phyloP scores from a whole-genome alignment of 768 basidiomycete genomes.

The Saitozyma sp. region DNA sequence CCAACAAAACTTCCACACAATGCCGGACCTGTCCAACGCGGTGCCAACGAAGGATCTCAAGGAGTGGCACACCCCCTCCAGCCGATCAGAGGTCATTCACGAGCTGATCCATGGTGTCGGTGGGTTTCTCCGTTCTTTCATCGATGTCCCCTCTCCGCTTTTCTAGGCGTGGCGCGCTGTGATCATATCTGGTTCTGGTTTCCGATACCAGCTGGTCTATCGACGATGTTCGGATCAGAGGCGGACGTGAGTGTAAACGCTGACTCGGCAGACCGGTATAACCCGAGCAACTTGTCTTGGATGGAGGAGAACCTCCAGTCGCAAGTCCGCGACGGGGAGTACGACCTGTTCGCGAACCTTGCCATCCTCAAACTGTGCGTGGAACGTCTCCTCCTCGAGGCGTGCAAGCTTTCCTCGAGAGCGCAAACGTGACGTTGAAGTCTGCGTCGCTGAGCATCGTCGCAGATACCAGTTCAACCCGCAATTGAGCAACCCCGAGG shows the following conservation, averaged over 20 bases:
- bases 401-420: no score
- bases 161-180: neutral
- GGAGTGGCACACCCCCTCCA: conserved; percentile 60
- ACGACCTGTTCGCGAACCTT: conserved; percentile 91
- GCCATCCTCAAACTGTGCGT: conserved; percentile 87
- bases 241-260: neutral
- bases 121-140: conserved; percentile 20
- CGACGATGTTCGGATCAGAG: no score
- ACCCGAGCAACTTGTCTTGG: conserved; percentile 87
- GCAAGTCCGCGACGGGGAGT: conserved; percentile 86
- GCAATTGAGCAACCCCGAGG: conserved; percentile 86
- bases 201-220: no score
- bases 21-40: conserved; percentile 14
- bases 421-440: no score
- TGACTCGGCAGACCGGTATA: conserved; percentile 76
- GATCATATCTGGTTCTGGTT: no score
- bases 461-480: conserved; percentile 95
- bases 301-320: conserved; percentile 96
- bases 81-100: conserved; percentile 82
- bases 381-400: neutral
- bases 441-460: neutral
- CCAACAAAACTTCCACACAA: conserved; percentile 8
- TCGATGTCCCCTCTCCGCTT: neutral
- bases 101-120: conserved; percentile 60
- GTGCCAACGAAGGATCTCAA: conserved; percentile 38